Evolutionary conservation across 2,329 filamentous ascomycete species (phyloP).

Genomic region (Juglanconis sp.): DNA sequence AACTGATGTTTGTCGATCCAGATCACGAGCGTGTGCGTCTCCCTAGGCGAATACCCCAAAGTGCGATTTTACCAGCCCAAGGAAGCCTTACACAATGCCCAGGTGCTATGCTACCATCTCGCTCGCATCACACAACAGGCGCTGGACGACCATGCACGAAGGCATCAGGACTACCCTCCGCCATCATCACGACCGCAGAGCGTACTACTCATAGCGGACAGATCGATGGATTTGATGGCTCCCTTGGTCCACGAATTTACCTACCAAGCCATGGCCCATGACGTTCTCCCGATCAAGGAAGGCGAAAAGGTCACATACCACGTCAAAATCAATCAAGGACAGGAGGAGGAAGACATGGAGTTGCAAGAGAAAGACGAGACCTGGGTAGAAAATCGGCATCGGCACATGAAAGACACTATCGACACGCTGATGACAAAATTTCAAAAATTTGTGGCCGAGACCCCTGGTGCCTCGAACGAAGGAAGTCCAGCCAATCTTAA

Average conservation of each 20-base stretch:
- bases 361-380: slow-evolving; percentile 87
- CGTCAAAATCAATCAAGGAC: slow-evolving; percentile 73
- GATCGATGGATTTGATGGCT: slow-evolving; percentile 87
- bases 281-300: slow-evolving; percentile 84
- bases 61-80: slow-evolving; percentile 85
- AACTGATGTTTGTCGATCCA: slow-evolving; percentile 32
- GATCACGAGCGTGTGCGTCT: slow-evolving; percentile 85
- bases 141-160: slow-evolving; percentile 83
- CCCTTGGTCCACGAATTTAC: slow-evolving; percentile 94
- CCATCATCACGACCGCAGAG: slow-evolving; percentile 74
- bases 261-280: slow-evolving; percentile 97
- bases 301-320: slow-evolving; percentile 84
- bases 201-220: slow-evolving; percentile 81
- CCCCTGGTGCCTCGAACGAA: slow-evolving; percentile 63
- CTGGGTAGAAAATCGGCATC: slow-evolving; percentile 91
- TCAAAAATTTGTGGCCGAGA: slow-evolving; percentile 83
- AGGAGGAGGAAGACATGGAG: slow-evolving; percentile 85
- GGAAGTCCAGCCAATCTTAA: slow-evolving; percentile 74
- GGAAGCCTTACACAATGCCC: slow-evolving; percentile 77
- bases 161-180: slow-evolving; percentile 80
- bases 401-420: slow-evolving; percentile 97
- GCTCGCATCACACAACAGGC: slow-evolving; percentile 90
- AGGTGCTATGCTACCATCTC: slow-evolving; percentile 80
- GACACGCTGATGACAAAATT: slow-evolving; percentile 92
- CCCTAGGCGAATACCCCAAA: slow-evolving; percentile 88